Conservation (phyloP, 148 eudicot genomes). For the Nepenthes mirabilis region DNA sequence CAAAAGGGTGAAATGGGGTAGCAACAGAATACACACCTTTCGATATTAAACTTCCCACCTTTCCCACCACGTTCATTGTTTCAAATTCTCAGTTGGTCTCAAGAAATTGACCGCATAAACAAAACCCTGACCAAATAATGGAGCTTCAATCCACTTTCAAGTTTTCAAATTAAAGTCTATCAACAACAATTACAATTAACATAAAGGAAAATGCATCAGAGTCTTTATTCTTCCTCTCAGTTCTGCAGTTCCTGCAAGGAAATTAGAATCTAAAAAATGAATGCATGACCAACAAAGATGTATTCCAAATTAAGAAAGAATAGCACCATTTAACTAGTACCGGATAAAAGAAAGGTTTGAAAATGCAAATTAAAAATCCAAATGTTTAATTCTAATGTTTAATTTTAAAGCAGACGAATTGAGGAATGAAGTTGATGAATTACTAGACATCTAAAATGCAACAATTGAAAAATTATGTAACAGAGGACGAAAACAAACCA, state of each 20-base stretch:
- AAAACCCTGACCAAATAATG: constrained; percentile 6
- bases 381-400: neutral
- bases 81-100: constrained; percentile 12
- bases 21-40: constrained; percentile 95
- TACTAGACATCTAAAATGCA: neutral
- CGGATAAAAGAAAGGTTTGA: neutral
- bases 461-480: neutral
- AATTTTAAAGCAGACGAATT: constrained; percentile 1
- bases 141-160: too few species aligned
- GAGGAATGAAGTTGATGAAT: neutral
- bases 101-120: constrained; percentile 2
- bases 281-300: too few species aligned
- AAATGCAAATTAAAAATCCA: constrained; percentile 8
- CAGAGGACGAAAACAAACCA: neutral
- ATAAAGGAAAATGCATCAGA: too few species aligned
- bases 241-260: too few species aligned
- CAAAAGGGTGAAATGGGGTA: constrained; percentile 97
- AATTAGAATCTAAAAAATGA: too few species aligned
- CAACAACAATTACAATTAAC: too few species aligned
- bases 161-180: too few species aligned
- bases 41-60: constrained; percentile 63
- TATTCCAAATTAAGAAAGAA: neutral
- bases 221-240: too few species aligned
- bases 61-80: constrained; percentile 86
- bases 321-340: neutral